Base-by-base conservation (phyloP, 176 grass and related monocot species). In the Aegilops tauschii region DNA sequence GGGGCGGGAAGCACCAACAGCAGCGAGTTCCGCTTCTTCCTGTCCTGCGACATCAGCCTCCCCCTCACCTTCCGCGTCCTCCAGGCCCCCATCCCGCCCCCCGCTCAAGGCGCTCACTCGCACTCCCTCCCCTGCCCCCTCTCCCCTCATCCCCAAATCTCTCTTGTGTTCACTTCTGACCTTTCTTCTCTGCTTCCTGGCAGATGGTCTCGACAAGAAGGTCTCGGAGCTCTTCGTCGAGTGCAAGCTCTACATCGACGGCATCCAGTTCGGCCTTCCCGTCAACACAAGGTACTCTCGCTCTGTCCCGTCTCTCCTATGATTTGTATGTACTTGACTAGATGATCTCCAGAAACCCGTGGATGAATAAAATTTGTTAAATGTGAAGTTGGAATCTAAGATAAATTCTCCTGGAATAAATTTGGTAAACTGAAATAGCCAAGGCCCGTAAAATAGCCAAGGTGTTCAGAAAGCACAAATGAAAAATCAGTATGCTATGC, bases 31-130 rank as follows among this genome's bases (percentile, higher is more conserved):
- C 88, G 95, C 13, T 94, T 98, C 83, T 98, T 98, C 87, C 74
- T 98, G 35, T 98, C 93, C 42, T 93, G 95, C 77, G 95, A 98
- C 79, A 93, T 98, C 87, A 98, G 92, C 89, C 93, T 92, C 34
- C 95, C 89, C 3, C 87, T 98, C 77, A 81, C 95, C 83, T 95
- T 98, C 62, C 91, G 91, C 12, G 83, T 98, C 54, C 73, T 87
- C 73, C 84, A 87, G 21, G 86, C 86, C 10, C 50, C 62, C 67
- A 45, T 49, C 50, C 50, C 61, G 9, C n/a, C 61, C 7, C 5
- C 61, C 9, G 9, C 61, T 12, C 61, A 27, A 63, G n/a, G 61
- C 20, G 42, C 42, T 1, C 56, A 9, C 20, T 18, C 56, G 0
- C 58, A 0, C 59, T 11, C 59, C 20, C 59, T 25, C 21, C 59